Evolutionary conservation across 73 alveolate species (phyloP).

Genomic region (Paramecium pentaurelia): DNA sequence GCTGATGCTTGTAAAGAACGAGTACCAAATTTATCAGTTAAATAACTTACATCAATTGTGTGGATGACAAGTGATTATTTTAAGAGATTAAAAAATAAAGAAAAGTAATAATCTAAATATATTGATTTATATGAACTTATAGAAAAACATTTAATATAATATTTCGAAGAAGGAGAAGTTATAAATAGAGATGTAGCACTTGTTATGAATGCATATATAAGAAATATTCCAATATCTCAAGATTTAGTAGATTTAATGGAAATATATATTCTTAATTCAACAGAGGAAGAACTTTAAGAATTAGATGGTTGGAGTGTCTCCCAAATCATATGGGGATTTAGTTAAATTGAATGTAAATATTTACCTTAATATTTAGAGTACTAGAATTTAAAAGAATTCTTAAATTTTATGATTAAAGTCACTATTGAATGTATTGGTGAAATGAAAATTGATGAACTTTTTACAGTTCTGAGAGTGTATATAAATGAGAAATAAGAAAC

Average conservation of each 20-base stretch:
- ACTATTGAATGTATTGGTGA: neutral
- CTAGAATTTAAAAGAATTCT: neutral
- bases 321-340: conserved; percentile 4
- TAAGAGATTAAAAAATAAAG: neutral
- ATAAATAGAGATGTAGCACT: conserved; percentile 18
- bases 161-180: neutral
- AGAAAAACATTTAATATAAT: neutral
- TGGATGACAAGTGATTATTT: conserved; percentile 48
- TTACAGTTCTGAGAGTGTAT: neutral
- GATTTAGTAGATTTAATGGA: conserved; percentile 1
- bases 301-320: conserved; percentile 45
- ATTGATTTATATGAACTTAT: neutral
- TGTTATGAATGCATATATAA: conserved; percentile 21
- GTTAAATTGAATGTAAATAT: neutral
- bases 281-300: neutral
- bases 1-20: conserved; percentile 21
- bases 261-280: conserved; percentile 1
- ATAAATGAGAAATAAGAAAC: neutral
- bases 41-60: neutral
- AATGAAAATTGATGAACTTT: conserved; percentile 12
- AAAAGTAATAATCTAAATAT: neutral
- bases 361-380: neutral
- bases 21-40: neutral
- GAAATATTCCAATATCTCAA: neutral
- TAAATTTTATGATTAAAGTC: neutral